Percentiles rank a stretch among this genome's conserved stretches.
phyloP scores from a whole-genome alignment of 2,329 filamentous ascomycete genomes.

The Aspergillus melleus region DNA sequence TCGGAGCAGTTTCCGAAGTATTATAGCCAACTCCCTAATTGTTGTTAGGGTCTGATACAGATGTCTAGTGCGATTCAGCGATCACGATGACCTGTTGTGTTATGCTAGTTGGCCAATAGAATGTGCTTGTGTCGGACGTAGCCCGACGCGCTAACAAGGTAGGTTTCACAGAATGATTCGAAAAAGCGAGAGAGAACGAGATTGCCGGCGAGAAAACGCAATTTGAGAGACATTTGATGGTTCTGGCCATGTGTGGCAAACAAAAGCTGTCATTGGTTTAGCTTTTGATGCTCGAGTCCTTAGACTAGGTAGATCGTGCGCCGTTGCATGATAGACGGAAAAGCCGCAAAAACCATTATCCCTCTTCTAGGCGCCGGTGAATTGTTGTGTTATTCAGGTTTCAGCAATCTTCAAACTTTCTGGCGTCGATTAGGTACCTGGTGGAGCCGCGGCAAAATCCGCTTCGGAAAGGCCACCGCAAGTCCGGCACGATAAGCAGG shows the following conservation, averaged over 20 bases:
- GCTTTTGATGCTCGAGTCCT: background rate
- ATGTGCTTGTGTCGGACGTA: background rate
- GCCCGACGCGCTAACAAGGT: background rate
- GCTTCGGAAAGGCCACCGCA: conserved; percentile 4
- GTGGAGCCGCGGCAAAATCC: conserved; percentile 9
- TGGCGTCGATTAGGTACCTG: background rate
- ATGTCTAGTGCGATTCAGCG: background rate
- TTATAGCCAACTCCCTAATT: background rate
- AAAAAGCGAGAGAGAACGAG: background rate
- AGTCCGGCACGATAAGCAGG: background rate
- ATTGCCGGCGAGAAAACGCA: background rate
- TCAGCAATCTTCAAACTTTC: background rate
- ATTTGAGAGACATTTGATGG: background rate
- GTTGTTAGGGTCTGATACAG: background rate
- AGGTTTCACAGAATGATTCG: background rate
- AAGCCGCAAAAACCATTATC: conserved; percentile 9
- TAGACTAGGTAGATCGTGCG: background rate
- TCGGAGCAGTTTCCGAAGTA: background rate
- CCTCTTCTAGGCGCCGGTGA: conserved; percentile 10
- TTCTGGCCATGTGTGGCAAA: conserved; percentile 2
- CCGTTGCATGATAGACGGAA: background rate
- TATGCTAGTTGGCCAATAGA: background rate
- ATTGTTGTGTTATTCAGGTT: background rate
- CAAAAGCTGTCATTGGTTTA: conserved; percentile 4
- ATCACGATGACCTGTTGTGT: background rate